phyloP scores from a whole-genome alignment of 1,284 basidiomycete genomes.

The Apiotrichum domesticum region DNA sequence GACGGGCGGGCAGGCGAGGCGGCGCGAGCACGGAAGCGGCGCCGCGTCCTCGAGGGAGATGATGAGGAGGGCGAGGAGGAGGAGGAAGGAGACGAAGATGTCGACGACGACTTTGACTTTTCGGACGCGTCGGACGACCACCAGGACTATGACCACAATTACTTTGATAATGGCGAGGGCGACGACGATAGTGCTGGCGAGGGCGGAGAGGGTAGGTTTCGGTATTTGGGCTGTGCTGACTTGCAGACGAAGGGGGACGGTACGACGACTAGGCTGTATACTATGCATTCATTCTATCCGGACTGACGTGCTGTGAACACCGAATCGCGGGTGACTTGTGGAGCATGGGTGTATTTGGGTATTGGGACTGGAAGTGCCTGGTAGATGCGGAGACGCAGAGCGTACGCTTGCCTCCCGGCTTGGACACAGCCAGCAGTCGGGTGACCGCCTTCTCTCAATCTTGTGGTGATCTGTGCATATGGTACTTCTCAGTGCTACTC shows the following conservation, averaged over 20 bases:
- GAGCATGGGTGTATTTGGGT: background rate
- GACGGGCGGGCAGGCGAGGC: background rate
- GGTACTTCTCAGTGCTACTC: no score
- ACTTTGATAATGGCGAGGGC: conserved; percentile 48
- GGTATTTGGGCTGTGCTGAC: background rate
- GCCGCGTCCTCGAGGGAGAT: conserved; percentile 8
- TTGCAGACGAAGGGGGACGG: conserved; percentile 3
- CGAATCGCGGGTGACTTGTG: no score
- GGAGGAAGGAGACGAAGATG: conserved; percentile 6
- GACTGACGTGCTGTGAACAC: no score
- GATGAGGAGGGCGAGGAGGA: conserved; percentile 12
- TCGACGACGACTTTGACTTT: conserved; percentile 41
- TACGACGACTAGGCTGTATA: conserved; percentile 4
- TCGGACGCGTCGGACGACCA: conserved; percentile 42
- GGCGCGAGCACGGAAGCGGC: conserved; percentile 6
- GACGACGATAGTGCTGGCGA: conserved; percentile 43
- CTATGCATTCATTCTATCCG: background rate
- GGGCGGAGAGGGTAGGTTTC: conserved; percentile 29
- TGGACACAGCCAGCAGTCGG: no score
- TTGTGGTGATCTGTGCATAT: background rate
- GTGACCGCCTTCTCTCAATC: no score
- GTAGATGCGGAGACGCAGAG: background rate
- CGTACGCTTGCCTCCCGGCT: no score
- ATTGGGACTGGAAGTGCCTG: background rate
- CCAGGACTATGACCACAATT: conserved; percentile 47